Evolutionary conservation across 768 basidiomycete genomes (phyloP).

Genomic region (Tulasnella sp.): DNA sequence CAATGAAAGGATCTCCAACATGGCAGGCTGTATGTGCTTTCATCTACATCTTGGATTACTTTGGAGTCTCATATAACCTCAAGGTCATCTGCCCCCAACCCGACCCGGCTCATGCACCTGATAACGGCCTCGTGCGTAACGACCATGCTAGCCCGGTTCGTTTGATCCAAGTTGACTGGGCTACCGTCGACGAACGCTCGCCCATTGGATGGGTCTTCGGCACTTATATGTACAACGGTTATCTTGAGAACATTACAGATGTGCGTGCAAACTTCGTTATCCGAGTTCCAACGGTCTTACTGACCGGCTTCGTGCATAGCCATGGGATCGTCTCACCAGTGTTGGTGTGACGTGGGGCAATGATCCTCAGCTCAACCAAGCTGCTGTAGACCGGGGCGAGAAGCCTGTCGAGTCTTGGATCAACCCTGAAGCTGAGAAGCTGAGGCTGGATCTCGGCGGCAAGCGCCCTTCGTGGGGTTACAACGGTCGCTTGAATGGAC

Average conservation of each 20-base stretch:
- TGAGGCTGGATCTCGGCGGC: background rate
- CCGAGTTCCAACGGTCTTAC: background rate
- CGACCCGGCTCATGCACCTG: background rate
- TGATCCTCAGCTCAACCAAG: slow-evolving; percentile 5
- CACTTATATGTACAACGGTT: background rate
- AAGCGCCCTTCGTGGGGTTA: slow-evolving; percentile 13
- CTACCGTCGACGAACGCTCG: background rate
- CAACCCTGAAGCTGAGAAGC: background rate
- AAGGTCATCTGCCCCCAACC: background rate
- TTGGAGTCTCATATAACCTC: background rate
- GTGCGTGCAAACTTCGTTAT: background rate
- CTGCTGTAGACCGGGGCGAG: background rate
- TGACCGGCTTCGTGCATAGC: background rate
- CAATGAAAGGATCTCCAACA: slow-evolving; percentile 2
- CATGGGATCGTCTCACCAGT: slow-evolving; percentile 2
- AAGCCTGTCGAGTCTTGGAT: slow-evolving; percentile 8
- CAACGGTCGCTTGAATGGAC: slow-evolving; percentile 15
- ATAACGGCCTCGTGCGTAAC: background rate
- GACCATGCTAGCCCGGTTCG: background rate
- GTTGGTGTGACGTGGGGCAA: slow-evolving; percentile 14
- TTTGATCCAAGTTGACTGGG: slow-evolving; percentile 14
- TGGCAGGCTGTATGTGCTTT: background rate
- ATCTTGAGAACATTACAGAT: background rate
- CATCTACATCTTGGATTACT: background rate
- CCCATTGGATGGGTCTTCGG: slow-evolving; percentile 14